Evolutionary conservation across 345 rosid species (phyloP), one percentile per base, ranked within the genome.

Genomic region (Cardamine occulta): DNA sequence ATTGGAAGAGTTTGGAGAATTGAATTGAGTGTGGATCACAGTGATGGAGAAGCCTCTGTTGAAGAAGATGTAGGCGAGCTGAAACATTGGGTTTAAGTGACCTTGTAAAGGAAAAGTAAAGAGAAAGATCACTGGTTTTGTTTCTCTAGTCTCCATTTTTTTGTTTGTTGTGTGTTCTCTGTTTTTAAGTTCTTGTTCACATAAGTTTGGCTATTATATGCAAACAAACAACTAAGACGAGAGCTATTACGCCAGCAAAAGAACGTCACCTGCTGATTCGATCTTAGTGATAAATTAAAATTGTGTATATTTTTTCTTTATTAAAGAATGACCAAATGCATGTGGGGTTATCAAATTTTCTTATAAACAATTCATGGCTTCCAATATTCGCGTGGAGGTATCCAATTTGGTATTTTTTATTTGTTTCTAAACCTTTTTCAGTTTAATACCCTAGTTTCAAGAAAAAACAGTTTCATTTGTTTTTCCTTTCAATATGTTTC

Each of bases 81-180:
- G 91, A 68, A 87, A 80, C 81, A 85, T 85, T 2, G 93, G 87
- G 61, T 77, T 86, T 26, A 86, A 56, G 74, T 90, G 96, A 56
- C 93, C 93, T 71, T 90, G 88, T 21, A 88, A 74, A 21, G 91
- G 96, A 21, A 81, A 44, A 1, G 87, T 82, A 63, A 90, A 86
- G 37, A 90, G 82, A 14, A 88, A 14, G 45, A 77, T 71, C 67
- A 63, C 76, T 56, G 73, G 76, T 71, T 77, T 77, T 77, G 66
- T 64, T 72, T 72, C 81, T 72, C 24, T 66, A 39, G 29, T 72
- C 66, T 21, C 77, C 81, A 78, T 76, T 17, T 40, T 75, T 76
- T 35, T 8, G 9, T 2, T 8, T 56, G 31, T 40, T 71, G 19
- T 75, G 26, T 55, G 57, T 64, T 63, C 2, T 68, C 34, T 44